Evolutionary conservation across 768 basidiomycete species (phyloP).

Genomic region (Naematelia aurantialba): DNA sequence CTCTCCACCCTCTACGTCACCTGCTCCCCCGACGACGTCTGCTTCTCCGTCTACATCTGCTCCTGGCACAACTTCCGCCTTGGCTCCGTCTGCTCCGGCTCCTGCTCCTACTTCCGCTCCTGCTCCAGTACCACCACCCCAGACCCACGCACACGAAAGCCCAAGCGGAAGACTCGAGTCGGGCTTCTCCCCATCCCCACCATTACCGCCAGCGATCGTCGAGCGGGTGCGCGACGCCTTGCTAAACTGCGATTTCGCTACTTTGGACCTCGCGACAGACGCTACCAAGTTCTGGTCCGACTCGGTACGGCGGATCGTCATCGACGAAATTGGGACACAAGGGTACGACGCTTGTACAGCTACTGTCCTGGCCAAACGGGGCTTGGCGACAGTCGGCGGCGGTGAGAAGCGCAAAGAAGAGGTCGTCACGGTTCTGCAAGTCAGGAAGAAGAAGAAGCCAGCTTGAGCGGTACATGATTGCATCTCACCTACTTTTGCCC

Average conservation of each 20-base stretch:
- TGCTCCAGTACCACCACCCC: constrained; percentile 22
- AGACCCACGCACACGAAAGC: background rate
- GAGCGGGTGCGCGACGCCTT: constrained; percentile 68
- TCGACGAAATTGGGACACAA: constrained; percentile 31
- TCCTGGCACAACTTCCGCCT: too few species aligned
- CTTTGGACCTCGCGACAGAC: constrained; percentile 60
- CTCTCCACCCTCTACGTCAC: too few species aligned
- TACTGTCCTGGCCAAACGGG: constrained; percentile 17
- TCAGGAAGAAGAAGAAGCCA: constrained; percentile 48
- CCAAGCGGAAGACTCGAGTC: background rate
- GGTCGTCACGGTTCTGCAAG: constrained; percentile 38
- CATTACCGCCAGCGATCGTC: constrained; percentile 62
- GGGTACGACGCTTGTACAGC: constrained; percentile 24
- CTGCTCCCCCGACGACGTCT: too few species aligned
- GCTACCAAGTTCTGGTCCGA: constrained; percentile 70
- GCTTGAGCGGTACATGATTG: too few species aligned
- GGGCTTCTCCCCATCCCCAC: too few species aligned
- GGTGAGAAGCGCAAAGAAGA: constrained; percentile 26
- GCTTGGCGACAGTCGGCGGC: background rate
- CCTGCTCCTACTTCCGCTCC: too few species aligned
- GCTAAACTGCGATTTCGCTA: constrained; percentile 75
- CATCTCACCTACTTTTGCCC: too few species aligned
- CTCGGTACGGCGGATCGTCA: constrained; percentile 28
- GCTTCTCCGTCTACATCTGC: too few species aligned
- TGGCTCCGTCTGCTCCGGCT: background rate